Evolutionary conservation across 208 protist species (phyloP).

Genomic region (Trypanosomatidae sp.): DNA sequence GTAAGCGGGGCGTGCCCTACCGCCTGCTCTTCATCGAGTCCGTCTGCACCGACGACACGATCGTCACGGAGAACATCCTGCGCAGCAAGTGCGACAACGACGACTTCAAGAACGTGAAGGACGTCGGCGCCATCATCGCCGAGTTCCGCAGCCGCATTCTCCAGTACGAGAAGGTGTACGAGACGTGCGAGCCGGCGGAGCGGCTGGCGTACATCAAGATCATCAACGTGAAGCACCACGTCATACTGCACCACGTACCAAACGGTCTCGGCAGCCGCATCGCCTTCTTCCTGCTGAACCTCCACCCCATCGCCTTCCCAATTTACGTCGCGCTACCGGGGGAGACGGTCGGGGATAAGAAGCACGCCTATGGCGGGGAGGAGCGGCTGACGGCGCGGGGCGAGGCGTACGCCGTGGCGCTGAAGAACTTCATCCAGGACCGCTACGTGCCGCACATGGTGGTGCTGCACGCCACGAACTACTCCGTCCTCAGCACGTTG

Average conservation of each 20-base stretch:
- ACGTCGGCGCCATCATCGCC: constrained; percentile 70
- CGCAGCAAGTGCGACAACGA: constrained; percentile 90
- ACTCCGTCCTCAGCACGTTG: constrained; percentile 65
- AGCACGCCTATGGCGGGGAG: constrained; percentile 73
- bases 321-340: constrained; percentile 86
- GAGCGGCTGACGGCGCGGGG: constrained; percentile 69
- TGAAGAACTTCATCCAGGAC: constrained; percentile 82
- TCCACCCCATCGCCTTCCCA: constrained; percentile 84
- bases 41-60: constrained; percentile 86
- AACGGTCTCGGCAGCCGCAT: constrained; percentile 77
- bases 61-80: constrained; percentile 91
- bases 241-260: constrained; percentile 77
- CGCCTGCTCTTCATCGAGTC: constrained; percentile 92
- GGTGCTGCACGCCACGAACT: constrained; percentile 85
- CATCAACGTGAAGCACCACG: constrained; percentile 88
- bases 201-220: constrained; percentile 86
- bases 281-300: constrained; percentile 88
- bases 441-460: constrained; percentile 84
- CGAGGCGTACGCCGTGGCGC: constrained; percentile 55
- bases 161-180: constrained; percentile 92
- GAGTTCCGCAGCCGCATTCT: constrained; percentile 80
- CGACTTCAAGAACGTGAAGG: constrained; percentile 84
- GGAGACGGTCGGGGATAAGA: constrained; percentile 67
- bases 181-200: constrained; percentile 67
- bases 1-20: constrained; percentile 42